phyloP scores from a whole-genome alignment of 768 basidiomycete species.

The Tulasnella sp. region DNA sequence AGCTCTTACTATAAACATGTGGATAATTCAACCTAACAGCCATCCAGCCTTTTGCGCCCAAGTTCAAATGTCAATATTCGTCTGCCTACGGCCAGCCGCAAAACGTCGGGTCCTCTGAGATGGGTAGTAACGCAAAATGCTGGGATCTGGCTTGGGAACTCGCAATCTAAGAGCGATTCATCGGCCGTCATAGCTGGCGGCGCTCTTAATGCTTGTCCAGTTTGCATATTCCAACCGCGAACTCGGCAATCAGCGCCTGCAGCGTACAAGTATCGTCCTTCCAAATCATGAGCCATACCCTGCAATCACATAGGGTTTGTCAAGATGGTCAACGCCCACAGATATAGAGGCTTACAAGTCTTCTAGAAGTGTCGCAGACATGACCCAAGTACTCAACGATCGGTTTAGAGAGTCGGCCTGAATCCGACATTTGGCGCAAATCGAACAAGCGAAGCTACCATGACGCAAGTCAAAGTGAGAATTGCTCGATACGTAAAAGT shows the following conservation, averaged over 20 bases:
- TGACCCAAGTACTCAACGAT: background rate
- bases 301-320: background rate
- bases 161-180: background rate
- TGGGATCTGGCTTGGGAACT: background rate
- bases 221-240: constrained; percentile 14
- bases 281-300: background rate
- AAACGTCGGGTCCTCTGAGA: background rate
- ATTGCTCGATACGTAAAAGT: background rate
- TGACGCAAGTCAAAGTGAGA: background rate
- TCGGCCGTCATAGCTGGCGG: background rate
- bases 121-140: background rate
- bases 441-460: background rate
- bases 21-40: background rate
- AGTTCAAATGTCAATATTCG: background rate
- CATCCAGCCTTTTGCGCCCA: background rate
- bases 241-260: constrained; percentile 12
- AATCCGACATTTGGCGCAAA: background rate
- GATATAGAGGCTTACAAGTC: background rate
- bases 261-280: constrained; percentile 12
- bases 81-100: background rate
- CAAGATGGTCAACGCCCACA: background rate
- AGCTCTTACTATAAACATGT: background rate
- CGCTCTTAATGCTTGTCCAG: background rate
- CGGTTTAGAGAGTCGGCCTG: background rate
- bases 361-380: background rate